Conservation (phyloP, 768 basidiomycete genomes). For the Chalciporus piperatus region DNA sequence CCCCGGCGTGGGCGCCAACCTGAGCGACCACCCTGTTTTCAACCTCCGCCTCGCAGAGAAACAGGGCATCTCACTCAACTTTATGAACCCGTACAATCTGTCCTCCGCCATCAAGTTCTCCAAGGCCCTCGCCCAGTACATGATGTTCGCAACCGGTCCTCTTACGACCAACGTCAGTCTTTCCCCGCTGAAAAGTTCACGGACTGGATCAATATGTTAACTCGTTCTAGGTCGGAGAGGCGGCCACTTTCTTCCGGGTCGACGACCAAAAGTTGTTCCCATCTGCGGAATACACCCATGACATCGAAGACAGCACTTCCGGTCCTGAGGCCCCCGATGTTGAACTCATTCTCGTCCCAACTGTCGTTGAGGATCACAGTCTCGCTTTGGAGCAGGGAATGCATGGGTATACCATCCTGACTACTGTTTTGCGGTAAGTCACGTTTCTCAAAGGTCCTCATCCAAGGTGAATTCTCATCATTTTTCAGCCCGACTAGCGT, state of each 20-base stretch:
- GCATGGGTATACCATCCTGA: constrained; percentile 18
- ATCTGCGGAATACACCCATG: constrained; percentile 23
- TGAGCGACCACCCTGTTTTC: constrained; percentile 66
- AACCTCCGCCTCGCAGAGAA: constrained; percentile 53
- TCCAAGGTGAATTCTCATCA: not conserved
- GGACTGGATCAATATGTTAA: not conserved
- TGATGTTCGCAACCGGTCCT: constrained; percentile 44
- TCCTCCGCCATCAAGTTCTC: constrained; percentile 25
- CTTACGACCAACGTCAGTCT: constrained; percentile 49
- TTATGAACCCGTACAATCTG: constrained; percentile 29
- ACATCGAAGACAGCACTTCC: constrained; percentile 30
- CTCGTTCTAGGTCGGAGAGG: constrained; percentile 24
- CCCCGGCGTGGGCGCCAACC: constrained; percentile 70
- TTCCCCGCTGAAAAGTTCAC: no score
- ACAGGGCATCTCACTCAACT: constrained; percentile 40
- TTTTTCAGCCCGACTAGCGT: constrained; percentile 41
- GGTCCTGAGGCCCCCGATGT: constrained; percentile 30
- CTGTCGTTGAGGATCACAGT: not conserved
- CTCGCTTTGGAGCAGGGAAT: not conserved
- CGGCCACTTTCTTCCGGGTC: constrained; percentile 31
- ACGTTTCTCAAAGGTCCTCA: not conserved
- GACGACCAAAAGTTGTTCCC: constrained; percentile 33
- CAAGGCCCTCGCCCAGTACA: constrained; percentile 40
- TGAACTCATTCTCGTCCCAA: constrained; percentile 23
- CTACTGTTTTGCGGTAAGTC: constrained; percentile 25